Evolutionary conservation across 192 early-diverging fungal genomes (phyloP).

Genomic region (Dispira simplex): DNA sequence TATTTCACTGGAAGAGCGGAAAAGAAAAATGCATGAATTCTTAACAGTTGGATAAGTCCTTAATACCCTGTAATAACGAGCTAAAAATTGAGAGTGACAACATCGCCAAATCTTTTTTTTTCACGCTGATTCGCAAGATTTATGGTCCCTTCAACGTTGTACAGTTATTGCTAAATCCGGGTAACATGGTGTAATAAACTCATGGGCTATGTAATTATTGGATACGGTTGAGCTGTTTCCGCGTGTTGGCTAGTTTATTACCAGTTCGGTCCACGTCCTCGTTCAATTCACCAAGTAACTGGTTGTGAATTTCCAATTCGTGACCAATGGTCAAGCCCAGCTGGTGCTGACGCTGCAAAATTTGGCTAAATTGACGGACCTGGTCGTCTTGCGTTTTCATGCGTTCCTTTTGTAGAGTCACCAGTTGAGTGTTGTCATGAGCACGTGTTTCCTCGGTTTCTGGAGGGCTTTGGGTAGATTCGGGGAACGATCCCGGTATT

Average conservation of each 20-base stretch:
- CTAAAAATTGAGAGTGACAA: no score
- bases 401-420: constrained; percentile 56
- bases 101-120: no score
- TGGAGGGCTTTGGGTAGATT: constrained; percentile 18
- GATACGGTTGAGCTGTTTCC: constrained; percentile 64
- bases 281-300: constrained; percentile 71
- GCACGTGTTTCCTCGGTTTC: constrained; percentile 70
- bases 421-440: constrained; percentile 55
- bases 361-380: constrained; percentile 54
- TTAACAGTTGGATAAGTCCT: no score
- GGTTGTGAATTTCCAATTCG: constrained; percentile 86
- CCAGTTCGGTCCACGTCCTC: constrained; percentile 60
- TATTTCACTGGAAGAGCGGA: no score
- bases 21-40: no score
- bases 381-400: constrained; percentile 75
- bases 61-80: no score
- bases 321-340: constrained; percentile 75
- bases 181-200: no score
- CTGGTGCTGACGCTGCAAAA: constrained; percentile 70
- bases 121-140: no score
- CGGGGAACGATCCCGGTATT: background rate
- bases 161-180: no score
- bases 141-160: no score
- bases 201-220: constrained; percentile 18
- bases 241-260: constrained; percentile 54